Evolutionary conservation across 352 stramenopile genomes (phyloP).

Genomic region (Pythium biforme): DNA sequence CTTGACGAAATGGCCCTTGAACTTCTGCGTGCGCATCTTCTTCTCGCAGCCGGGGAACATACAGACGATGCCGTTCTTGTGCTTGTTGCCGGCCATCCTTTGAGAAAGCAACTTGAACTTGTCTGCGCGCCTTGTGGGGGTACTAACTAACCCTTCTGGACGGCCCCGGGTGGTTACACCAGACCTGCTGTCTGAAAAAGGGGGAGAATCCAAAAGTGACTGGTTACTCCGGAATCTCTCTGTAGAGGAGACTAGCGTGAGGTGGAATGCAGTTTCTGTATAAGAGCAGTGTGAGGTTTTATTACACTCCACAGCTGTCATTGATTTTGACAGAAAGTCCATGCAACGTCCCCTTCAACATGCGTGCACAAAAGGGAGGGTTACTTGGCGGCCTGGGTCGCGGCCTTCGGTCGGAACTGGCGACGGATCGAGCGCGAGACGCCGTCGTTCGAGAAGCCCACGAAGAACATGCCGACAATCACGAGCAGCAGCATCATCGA

Average conservation of each 20-base stretch:
- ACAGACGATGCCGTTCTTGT: slow-evolving; percentile 89
- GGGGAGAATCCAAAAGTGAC: slow-evolving; percentile 15
- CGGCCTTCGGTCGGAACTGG: slow-evolving; percentile 40
- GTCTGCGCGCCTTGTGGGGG: slow-evolving; percentile 4
- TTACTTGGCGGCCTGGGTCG: slow-evolving; percentile 33
- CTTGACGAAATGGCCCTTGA: slow-evolving; percentile 84
- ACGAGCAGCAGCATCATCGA: slow-evolving; percentile 57
- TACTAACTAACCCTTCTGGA: slow-evolving; percentile 15
- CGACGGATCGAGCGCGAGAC: slow-evolving; percentile 54
- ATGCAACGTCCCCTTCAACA: slow-evolving; percentile 8
- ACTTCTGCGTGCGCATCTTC: slow-evolving; percentile 86
- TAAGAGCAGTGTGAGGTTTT: slow-evolving; percentile 19
- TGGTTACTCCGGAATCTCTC: slow-evolving; percentile 38
- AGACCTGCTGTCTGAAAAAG: neutral
- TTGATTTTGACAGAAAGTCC: slow-evolving; percentile 30
- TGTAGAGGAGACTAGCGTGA: slow-evolving; percentile 18
- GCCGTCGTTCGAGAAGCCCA: slow-evolving; percentile 68
- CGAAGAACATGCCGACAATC: slow-evolving; percentile 52
- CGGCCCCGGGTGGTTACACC: slow-evolving; percentile 14
- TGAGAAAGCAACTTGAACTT: slow-evolving; percentile 27
- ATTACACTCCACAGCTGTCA: slow-evolving; percentile 17
- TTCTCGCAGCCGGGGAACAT: slow-evolving; percentile 79
- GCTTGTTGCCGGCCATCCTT: slow-evolving; percentile 80
- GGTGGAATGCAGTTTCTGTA: neutral
- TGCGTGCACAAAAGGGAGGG: neutral